Evolutionary conservation across 306 rosid genomes (phyloP), one percentile per base, ranked within the genome.

Genomic region (Bauhinia variegata): DNA sequence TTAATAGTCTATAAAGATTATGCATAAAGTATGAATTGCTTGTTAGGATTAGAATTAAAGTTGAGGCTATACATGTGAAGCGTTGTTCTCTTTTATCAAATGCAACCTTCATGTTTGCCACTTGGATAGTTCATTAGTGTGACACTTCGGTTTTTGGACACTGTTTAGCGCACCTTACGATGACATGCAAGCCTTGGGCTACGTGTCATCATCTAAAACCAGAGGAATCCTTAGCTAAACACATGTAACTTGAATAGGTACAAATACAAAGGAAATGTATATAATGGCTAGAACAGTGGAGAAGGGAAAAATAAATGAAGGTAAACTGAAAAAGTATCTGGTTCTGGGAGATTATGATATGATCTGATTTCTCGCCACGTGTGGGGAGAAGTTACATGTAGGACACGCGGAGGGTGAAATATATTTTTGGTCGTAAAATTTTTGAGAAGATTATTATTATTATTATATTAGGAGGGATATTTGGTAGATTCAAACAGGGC

Each of bases 131-230:
- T 16, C 4, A 3, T 4, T 5, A 2, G 13, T 3, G 12, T 11
- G 65, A 47, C 65, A 60, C 12, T 11, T 39, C 48, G 32, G 34
- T 6, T 51, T n/a, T n/a, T n/a, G n/a, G n/a, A 6, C 33, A 30
- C n/a, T 7, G 11, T 15, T 18, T 28, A 16, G 54, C 39, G 60
- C 16, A 66, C 61, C 62, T 69, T 68, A n/a, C n/a, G 48, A 8
- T 50, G 49, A 53, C 75, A 59, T 72, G 82, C 78, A 67, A 60
- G 43, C 30, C 41, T 8, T 12, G n/a, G 18, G 7, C 62, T 7
- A 65, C 82, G 74, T 83, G 85, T 83, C 43, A 32, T 6, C 13
- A 36, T n/a, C 38, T 57, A 13, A 12, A 33, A 1, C 16, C 44
- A 51, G 0, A 10, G 3, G 28, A 15, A 2, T 36, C 41, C 7